Evolutionary conservation across 768 basidiomycete genomes (phyloP).

Genomic region (Tulasnella sp.): DNA sequence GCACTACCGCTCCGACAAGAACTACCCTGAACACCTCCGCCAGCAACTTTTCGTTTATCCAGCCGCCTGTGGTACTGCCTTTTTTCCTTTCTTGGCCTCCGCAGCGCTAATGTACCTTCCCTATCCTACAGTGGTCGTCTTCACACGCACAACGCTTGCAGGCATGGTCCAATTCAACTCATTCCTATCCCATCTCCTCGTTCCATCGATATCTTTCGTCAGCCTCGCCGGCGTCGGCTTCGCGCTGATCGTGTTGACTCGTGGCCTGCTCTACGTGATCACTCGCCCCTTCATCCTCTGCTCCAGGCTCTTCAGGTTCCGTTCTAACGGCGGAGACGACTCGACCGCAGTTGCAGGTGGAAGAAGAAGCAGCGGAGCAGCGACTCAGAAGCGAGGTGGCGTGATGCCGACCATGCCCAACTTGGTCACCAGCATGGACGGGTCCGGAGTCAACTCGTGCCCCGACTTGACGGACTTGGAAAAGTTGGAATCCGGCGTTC

Average conservation of each 20-base stretch:
- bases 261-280: constrained; percentile 46
- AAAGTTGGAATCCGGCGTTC: neutral
- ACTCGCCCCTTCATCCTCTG: constrained; percentile 50
- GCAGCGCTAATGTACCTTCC: too few species aligned
- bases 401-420: neutral
- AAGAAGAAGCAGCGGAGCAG: neutral
- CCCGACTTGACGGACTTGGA: neutral
- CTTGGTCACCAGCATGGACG: neutral
- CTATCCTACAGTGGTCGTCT: neutral
- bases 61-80: too few species aligned
- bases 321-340: neutral
- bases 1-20: too few species aligned
- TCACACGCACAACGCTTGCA: too few species aligned
- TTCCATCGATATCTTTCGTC: constrained; percentile 39
- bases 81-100: too few species aligned
- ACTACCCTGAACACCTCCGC: too few species aligned
- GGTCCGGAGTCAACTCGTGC: neutral
- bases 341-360: neutral
- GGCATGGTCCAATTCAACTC: constrained; percentile 42
- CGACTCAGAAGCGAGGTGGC: neutral
- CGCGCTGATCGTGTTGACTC: constrained; percentile 53
- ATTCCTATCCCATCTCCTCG: constrained; percentile 39
- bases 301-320: neutral
- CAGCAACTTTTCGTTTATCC: too few species aligned
- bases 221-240: constrained; percentile 50